phyloP scores from a whole-genome alignment of 768 basidiomycete genomes.

The Gelatoporia subvermispora region DNA sequence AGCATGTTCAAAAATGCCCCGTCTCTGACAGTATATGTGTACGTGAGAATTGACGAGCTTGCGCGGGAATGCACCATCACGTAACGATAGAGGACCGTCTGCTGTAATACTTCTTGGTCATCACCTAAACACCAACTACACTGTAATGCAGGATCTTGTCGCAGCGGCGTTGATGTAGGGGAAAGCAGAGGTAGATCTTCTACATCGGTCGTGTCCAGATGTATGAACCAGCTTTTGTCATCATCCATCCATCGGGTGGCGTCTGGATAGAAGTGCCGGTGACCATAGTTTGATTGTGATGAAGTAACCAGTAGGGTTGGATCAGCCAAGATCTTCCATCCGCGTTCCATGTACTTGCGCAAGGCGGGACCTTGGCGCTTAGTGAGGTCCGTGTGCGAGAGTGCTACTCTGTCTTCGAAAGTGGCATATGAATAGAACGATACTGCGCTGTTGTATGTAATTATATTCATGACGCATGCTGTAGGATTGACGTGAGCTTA shows the following conservation, averaged over 20 bases:
- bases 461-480: constrained; percentile 43
- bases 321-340: constrained; percentile 28
- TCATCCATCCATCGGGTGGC: constrained; percentile 13
- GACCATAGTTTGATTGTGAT: background rate
- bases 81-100: too few species aligned
- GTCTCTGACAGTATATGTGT: background rate
- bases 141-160: constrained; percentile 13
- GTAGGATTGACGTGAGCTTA: background rate
- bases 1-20: background rate
- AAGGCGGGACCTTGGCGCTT: background rate
- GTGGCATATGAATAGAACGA: constrained; percentile 39
- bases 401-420: constrained; percentile 28
- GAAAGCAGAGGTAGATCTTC: background rate
- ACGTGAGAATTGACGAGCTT: background rate
- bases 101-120: background rate
- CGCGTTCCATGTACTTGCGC: constrained; percentile 20
- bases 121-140: constrained; percentile 14
- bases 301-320: background rate
- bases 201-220: constrained; percentile 8
- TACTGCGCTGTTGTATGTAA: constrained; percentile 36
- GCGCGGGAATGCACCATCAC: background rate
- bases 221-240: constrained; percentile 14
- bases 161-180: background rate
- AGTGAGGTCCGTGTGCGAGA: background rate
- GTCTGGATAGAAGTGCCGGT: background rate